Evolutionary conservation across 2,329 filamentous ascomycete species (phyloP).

Genomic region (Colletotrichum sp.): DNA sequence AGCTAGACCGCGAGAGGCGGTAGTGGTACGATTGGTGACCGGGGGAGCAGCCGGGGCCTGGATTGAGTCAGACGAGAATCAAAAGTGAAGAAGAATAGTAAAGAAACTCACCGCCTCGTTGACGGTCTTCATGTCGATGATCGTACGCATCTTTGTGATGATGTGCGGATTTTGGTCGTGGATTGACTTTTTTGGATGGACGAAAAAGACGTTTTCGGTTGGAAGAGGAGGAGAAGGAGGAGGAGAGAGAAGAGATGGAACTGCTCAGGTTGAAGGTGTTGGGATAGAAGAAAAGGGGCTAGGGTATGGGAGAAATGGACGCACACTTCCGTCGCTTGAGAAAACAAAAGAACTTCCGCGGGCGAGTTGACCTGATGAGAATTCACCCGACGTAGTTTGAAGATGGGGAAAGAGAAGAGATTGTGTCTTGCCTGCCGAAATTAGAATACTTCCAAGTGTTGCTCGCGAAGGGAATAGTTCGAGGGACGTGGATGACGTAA

Average conservation of each 20-base stretch:
- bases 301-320: not conserved
- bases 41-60: not conserved
- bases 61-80: not conserved
- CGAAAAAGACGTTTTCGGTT: not conserved
- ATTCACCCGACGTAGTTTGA: not conserved
- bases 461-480: too few species aligned
- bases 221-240: fast-evolving
- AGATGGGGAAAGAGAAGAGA: not conserved
- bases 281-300: not conserved
- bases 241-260: not conserved
- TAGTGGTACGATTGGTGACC: too few species aligned
- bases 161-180: not conserved
- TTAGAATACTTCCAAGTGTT: too few species aligned
- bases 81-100: not conserved
- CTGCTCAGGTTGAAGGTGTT: fast-evolving
- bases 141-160: not conserved
- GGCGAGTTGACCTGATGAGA: not conserved
- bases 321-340: not conserved
- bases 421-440: fast-evolving
- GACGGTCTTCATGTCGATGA: not conserved
- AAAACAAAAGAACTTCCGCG: not conserved
- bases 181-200: not conserved
- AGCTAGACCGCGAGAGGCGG: too few species aligned
- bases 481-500: too few species aligned
- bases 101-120: not conserved